Evolutionary conservation across 2,329 filamentous ascomycete species (phyloP).

Genomic region (Magnaporthales sp.): DNA sequence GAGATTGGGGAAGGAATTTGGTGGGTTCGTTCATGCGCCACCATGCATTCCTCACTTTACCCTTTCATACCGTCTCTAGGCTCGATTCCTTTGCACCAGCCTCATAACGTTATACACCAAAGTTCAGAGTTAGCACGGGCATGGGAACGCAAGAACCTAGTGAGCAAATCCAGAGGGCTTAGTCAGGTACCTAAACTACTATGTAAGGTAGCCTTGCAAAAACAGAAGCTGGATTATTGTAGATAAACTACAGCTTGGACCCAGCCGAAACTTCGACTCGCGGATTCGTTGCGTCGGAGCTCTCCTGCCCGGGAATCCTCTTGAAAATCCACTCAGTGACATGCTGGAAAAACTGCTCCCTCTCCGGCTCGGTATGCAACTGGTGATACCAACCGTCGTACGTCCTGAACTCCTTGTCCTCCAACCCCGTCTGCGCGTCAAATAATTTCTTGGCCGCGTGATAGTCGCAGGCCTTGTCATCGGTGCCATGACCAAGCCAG

Average conservation of each 20-base stretch:
- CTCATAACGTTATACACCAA: too few species aligned
- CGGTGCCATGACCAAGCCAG: conserved; percentile 69
- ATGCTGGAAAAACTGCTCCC: conserved; percentile 47
- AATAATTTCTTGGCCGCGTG: conserved; percentile 56
- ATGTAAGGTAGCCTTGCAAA: not conserved
- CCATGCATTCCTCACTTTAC: too few species aligned
- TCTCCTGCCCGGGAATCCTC: not conserved
- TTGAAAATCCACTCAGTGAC: conserved; percentile 53
- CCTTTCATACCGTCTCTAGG: too few species aligned
- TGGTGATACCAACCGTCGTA: conserved; percentile 79
- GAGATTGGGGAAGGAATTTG: too few species aligned
- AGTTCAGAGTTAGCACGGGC: too few species aligned
- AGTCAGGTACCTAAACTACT: too few species aligned
- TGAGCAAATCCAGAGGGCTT: too few species aligned
- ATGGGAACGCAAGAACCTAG: too few species aligned
- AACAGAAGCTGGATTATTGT: not conserved
- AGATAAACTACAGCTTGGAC: not conserved
- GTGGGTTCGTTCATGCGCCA: too few species aligned
- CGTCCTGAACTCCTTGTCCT: conserved; percentile 61
- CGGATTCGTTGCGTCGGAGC: not conserved
- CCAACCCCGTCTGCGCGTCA: conserved; percentile 40
- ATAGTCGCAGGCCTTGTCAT: conserved; percentile 61
- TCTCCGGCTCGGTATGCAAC: conserved; percentile 48
- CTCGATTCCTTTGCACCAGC: too few species aligned
- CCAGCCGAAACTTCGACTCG: not conserved